These are phyloP conservation scores for Solanum medicagineum DNA, from an alignment of 257 asterid species.

Conservation along the genomic window DNA sequence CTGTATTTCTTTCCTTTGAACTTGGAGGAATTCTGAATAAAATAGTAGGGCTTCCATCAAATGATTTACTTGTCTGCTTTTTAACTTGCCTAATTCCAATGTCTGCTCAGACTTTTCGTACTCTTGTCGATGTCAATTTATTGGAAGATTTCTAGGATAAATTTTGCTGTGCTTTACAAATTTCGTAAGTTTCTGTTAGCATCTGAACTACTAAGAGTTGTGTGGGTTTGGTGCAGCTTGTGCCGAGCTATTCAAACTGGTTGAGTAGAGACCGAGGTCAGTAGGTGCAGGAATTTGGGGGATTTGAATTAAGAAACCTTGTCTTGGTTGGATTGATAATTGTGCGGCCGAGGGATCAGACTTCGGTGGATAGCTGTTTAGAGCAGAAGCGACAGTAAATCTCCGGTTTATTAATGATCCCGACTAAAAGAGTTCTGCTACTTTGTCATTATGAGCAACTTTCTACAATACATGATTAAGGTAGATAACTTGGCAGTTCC, in stretches of 20 bases:
- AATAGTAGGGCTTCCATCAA: neutral
- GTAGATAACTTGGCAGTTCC: slow-evolving; percentile 2
- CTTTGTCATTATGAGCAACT: slow-evolving; percentile 27
- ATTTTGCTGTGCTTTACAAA: neutral
- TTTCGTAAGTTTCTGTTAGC: neutral
- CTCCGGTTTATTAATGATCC: slow-evolving; percentile 21
- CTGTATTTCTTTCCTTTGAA: neutral
- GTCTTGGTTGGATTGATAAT: slow-evolving; percentile 32
- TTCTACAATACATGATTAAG: neutral
- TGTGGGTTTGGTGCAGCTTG: slow-evolving; percentile 29
- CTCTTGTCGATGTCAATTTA: neutral
- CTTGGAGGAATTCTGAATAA: neutral
- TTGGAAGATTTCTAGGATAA: neutral
- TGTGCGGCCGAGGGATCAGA: slow-evolving; percentile 17
- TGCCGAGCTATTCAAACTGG: slow-evolving; percentile 64
- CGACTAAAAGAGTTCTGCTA: slow-evolving; percentile 14
- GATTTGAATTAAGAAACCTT: slow-evolving; percentile 27
- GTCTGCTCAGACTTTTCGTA: neutral
- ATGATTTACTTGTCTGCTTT: neutral
- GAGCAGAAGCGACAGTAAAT: slow-evolving; percentile 15
- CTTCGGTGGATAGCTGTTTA: slow-evolving; percentile 24
- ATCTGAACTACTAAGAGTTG: neutral
- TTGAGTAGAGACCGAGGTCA: slow-evolving; percentile 45
- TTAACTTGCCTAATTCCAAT: neutral
- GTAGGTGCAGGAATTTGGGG: slow-evolving; percentile 34